Conservation (phyloP, 495 filamentous ascomycete species). For the Aspergillus panamensis region DNA sequence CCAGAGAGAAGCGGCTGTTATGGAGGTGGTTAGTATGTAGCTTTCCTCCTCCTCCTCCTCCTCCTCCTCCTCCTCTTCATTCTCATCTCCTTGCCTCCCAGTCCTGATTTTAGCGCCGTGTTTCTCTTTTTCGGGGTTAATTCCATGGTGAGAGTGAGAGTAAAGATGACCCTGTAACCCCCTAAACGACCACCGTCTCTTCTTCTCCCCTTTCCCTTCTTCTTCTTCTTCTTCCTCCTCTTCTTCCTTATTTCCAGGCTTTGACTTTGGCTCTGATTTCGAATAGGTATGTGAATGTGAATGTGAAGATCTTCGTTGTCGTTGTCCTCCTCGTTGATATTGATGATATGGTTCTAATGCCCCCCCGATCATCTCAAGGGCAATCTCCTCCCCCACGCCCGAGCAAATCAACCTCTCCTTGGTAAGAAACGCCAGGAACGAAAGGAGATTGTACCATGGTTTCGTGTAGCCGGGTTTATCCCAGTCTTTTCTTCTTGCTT, state of each 20-base stretch:
- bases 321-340: not conserved
- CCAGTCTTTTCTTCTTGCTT: not conserved
- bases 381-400: slow-evolving; percentile 12
- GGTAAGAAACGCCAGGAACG: slow-evolving; percentile 15
- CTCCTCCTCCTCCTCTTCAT: not conserved
- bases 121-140: too few species aligned
- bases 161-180: not conserved
- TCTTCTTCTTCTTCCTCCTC: not conserved
- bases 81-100: too few species aligned
- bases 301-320: not conserved
- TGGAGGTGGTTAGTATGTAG: not conserved
- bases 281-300: not conserved
- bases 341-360: slow-evolving; percentile 1
- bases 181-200: not conserved
- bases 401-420: slow-evolving; percentile 1
- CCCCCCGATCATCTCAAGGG: slow-evolving; percentile 4
- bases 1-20: slow-evolving; percentile 19
- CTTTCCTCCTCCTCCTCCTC: not conserved
- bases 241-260: not conserved
- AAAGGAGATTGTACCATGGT: slow-evolving; percentile 11
- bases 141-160: too few species aligned
- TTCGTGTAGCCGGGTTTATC: not conserved
- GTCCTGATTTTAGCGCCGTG: too few species aligned
- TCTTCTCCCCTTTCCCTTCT: not conserved
- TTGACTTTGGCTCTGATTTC: not conserved